A percentile compares a stretch with the other conserved stretches of the same genome.
phyloP scores from a whole-genome alignment of 2,329 filamentous ascomycete species.

The Chaetomium sp. region DNA sequence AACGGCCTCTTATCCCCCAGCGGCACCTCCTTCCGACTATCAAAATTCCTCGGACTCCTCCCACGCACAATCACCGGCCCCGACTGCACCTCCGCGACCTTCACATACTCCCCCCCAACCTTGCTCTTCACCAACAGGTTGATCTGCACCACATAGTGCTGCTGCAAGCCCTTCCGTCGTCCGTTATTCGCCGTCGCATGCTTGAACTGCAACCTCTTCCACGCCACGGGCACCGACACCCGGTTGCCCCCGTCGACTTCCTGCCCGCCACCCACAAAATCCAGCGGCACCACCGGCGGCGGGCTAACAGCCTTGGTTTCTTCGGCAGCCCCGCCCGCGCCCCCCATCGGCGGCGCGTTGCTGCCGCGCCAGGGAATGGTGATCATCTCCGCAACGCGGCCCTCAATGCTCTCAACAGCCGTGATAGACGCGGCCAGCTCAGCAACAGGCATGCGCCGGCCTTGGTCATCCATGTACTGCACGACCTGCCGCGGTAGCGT shows the following conservation, averaged over 20 bases:
- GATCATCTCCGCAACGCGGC: conserved; percentile 87
- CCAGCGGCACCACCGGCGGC: conserved; percentile 49
- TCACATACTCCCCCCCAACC: conserved; percentile 56
- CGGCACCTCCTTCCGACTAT: conserved; percentile 79
- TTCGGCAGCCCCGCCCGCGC: conserved; percentile 29
- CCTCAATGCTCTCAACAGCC: conserved; percentile 86
- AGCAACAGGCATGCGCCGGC: conserved; percentile 68
- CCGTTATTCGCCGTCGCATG: conserved; percentile 97
- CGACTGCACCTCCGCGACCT: conserved; percentile 79
- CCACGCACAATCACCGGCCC: conserved; percentile 94
- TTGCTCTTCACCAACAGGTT: conserved; percentile 73
- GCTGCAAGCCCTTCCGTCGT: conserved; percentile 84
- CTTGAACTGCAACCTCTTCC: conserved; percentile 93
- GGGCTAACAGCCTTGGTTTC: conserved; percentile 44
- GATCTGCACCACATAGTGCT: conserved; percentile 87
- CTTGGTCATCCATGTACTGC: conserved; percentile 65
- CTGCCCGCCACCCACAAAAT: conserved; percentile 49
- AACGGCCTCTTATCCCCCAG: conserved; percentile 45
- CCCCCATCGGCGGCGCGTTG: conserved; percentile 40
- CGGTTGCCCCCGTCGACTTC: conserved; percentile 67
- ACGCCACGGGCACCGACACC: conserved; percentile 76
- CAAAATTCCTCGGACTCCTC: conserved; percentile 88
- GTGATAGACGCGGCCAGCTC: conserved; percentile 77
- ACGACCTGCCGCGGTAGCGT: conserved; percentile 67
- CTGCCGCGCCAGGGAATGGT: conserved; percentile 92